Evolutionary conservation across 495 filamentous ascomycete genomes (phyloP).

Genomic region (Usnea hakonensis): DNA sequence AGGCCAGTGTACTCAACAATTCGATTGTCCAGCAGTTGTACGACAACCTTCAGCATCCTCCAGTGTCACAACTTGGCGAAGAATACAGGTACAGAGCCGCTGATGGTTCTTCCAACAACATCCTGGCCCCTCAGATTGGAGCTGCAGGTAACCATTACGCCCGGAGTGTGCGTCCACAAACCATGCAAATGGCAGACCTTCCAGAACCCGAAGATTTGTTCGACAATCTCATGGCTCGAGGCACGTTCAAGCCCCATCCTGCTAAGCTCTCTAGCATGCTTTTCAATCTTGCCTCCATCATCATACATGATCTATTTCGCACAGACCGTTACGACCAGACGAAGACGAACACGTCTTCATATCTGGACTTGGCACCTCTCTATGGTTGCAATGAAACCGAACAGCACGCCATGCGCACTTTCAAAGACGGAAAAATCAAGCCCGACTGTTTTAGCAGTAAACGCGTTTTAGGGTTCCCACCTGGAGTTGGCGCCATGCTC

Average conservation of each 20-base stretch:
- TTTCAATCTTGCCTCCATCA: conserved; percentile 83
- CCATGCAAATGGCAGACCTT: conserved; percentile 52
- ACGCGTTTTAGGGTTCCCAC: conserved; percentile 71
- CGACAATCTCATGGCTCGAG: conserved; percentile 62
- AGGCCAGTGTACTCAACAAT: conserved; percentile 47
- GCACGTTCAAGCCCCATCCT: conserved; percentile 55
- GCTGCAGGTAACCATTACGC: conserved; percentile 60
- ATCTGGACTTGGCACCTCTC: conserved; percentile 75
- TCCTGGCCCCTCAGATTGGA: conserved; percentile 59
- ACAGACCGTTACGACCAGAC: conserved; percentile 49
- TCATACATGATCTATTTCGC: conserved; percentile 72
- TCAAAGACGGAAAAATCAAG: conserved; percentile 77
- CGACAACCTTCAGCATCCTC: conserved; percentile 47
- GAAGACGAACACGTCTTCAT: conserved; percentile 70
- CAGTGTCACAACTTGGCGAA: conserved; percentile 52
- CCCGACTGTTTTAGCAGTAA: conserved; percentile 74
- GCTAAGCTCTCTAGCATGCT: conserved; percentile 81
- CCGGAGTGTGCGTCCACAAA: conserved; percentile 58
- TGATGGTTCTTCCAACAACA: conserved; percentile 61
- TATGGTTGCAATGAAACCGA: conserved; percentile 76
- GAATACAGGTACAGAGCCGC: conserved; percentile 58
- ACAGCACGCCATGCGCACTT: conserved; percentile 67
- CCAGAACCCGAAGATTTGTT: conserved; percentile 75
- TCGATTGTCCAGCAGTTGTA: conserved; percentile 60
- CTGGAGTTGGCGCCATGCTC: conserved; percentile 68